phyloP scores from a whole-genome alignment of 208 protist species.

The Phytomonas francai region DNA sequence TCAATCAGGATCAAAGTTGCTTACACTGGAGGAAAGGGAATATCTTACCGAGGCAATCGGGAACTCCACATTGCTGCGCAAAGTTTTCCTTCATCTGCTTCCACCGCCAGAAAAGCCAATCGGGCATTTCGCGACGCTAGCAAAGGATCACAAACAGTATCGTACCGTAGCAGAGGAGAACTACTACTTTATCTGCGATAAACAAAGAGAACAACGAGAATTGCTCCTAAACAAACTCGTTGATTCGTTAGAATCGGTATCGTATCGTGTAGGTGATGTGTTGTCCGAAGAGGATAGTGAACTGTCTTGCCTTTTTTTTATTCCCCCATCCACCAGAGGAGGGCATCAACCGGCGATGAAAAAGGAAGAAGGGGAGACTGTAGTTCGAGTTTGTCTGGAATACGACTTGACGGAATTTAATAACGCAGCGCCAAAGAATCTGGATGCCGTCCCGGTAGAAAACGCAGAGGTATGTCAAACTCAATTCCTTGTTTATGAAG shows the following conservation, averaged over 20 bases:
- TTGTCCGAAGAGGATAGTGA: constrained; percentile 16
- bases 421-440: too few species aligned
- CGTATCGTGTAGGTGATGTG: constrained; percentile 1
- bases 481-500: too few species aligned
- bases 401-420: too few species aligned
- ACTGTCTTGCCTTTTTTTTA: too few species aligned
- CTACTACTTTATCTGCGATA: constrained; percentile 17
- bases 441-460: too few species aligned
- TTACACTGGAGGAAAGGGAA: neutral
- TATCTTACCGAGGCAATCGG: neutral
- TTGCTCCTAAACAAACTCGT: constrained; percentile 19
- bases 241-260: constrained; percentile 12
- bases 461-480: too few species aligned
- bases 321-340: too few species aligned
- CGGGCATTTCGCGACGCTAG: neutral
- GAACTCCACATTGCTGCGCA: constrained; percentile 16
- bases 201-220: constrained; percentile 30
- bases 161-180: constrained; percentile 38
- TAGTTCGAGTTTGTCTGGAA: too few species aligned
- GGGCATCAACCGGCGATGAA: too few species aligned
- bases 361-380: too few species aligned
- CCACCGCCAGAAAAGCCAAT: constrained; percentile 16
- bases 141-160: constrained; percentile 8
- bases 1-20: too few species aligned
- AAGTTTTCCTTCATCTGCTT: constrained; percentile 19